phyloP scores from a whole-genome alignment of 371 early-diverging fungal species.

The Syncephalastrum racemosum region DNA sequence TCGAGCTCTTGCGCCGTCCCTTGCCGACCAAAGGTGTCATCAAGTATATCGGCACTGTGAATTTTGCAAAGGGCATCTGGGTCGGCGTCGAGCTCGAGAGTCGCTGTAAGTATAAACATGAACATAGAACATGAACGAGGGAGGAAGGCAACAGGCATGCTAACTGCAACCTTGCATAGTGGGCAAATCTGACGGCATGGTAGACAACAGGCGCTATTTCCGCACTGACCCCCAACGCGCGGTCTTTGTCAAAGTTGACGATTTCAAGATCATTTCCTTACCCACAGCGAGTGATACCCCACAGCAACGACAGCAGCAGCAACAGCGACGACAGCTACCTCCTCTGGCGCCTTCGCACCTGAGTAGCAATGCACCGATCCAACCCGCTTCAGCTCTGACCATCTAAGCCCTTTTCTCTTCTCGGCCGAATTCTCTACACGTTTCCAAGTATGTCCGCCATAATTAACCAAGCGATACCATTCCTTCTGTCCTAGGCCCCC shows the following conservation, averaged over 20 bases:
- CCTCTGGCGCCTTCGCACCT: too few relatives aligned
- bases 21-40: slow-evolving; percentile 43
- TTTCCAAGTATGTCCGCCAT: too few relatives aligned
- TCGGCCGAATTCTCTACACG: too few relatives aligned
- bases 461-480: too few relatives aligned
- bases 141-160: neutral
- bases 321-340: too few relatives aligned
- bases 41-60: slow-evolving; percentile 42
- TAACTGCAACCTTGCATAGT: slow-evolving; percentile 10
- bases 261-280: slow-evolving; percentile 21
- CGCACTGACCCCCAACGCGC: slow-evolving; percentile 44
- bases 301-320: too few relatives aligned
- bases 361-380: too few relatives aligned
- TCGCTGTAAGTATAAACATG: slow-evolving; percentile 30
- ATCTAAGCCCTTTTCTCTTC: too few relatives aligned
- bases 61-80: slow-evolving; percentile 45
- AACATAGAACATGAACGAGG: neutral
- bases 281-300: neutral
- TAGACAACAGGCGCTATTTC: slow-evolving; percentile 38
- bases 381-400: too few relatives aligned
- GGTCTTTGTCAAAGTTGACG: slow-evolving; percentile 40
- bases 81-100: slow-evolving; percentile 48
- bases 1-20: slow-evolving; percentile 38
- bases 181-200: slow-evolving; percentile 42
- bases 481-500: too few relatives aligned